phyloP scores from a whole-genome alignment of 257 asterid species.

The Vinca minor region DNA sequence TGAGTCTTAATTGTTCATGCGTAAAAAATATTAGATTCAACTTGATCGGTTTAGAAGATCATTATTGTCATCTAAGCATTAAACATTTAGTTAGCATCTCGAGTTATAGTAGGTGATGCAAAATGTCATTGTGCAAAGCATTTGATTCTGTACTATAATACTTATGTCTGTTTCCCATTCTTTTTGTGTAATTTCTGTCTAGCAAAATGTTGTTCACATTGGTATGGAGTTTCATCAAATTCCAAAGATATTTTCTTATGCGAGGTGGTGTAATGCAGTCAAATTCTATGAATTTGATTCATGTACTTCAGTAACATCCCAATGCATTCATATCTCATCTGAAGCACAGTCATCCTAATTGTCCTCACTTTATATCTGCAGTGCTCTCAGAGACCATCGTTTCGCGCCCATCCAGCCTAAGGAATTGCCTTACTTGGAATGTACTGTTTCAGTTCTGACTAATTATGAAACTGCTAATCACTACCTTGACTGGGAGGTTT shows the following conservation, averaged over 20 bases:
- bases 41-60: not conserved
- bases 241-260: not conserved
- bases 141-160: not conserved
- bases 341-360: not conserved
- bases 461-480: conserved; percentile 70
- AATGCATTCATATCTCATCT: not conserved
- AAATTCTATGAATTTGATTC: not conserved
- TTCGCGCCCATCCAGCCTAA: conserved; percentile 92
- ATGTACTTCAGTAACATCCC: not conserved
- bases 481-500: conserved; percentile 98
- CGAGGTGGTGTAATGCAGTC: not conserved
- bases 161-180: not conserved
- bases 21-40: not conserved
- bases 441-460: conserved; percentile 85
- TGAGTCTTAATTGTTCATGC: not conserved
- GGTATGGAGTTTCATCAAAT: not conserved
- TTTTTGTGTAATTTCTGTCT: not conserved
- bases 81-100: not conserved
- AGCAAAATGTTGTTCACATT: not conserved
- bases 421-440: conserved; percentile 77
- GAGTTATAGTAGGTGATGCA: not conserved
- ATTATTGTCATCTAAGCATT: not conserved
- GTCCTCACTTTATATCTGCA: conserved; percentile 21
- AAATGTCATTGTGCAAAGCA: not conserved
- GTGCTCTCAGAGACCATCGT: conserved; percentile 90